A percentile compares a stretch with the other conserved stretches of the same genome.
phyloP scores from a whole-genome alignment of 2,329 filamentous ascomycete species.

The Colletotrichum paranaense region DNA sequence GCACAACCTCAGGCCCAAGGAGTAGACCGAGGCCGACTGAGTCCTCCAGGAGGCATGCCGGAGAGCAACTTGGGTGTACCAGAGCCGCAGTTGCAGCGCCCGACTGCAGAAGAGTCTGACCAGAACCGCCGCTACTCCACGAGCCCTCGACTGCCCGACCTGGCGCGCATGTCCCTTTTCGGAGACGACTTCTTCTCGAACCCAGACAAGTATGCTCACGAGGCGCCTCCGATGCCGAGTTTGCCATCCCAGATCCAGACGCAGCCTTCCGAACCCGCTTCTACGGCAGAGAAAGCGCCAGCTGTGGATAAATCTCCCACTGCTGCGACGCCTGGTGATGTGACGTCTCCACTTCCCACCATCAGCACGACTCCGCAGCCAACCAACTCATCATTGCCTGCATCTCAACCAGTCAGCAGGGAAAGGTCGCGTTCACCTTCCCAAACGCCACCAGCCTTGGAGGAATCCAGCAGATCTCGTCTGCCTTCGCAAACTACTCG shows the following conservation, averaged over 20 bases:
- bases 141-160: conserved; percentile 68
- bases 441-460: background rate
- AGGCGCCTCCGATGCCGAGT: conserved; percentile 41
- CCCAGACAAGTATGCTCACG: conserved; percentile 39
- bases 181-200: conserved; percentile 67
- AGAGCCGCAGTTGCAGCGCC: conserved; percentile 34
- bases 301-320: background rate
- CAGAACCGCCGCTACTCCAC: conserved; percentile 52
- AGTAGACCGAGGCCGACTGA: conserved; percentile 7
- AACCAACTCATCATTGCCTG: background rate
- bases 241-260: conserved; percentile 31
- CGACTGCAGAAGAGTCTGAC: conserved; percentile 14
- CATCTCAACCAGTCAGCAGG: background rate
- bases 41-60: conserved; percentile 25
- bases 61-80: conserved; percentile 5
- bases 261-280: background rate
- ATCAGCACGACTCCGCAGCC: background rate
- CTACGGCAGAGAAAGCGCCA: background rate
- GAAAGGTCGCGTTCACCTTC: background rate
- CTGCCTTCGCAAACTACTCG: conserved; percentile 28
- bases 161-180: conserved; percentile 70
- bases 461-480: background rate
- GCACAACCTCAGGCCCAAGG: conserved; percentile 35
- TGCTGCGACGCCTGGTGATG: background rate
- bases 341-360: conserved; percentile 3